Evolutionary conservation across 371 early-diverging fungal genomes (phyloP).

Genomic region (Coemansia sp.): DNA sequence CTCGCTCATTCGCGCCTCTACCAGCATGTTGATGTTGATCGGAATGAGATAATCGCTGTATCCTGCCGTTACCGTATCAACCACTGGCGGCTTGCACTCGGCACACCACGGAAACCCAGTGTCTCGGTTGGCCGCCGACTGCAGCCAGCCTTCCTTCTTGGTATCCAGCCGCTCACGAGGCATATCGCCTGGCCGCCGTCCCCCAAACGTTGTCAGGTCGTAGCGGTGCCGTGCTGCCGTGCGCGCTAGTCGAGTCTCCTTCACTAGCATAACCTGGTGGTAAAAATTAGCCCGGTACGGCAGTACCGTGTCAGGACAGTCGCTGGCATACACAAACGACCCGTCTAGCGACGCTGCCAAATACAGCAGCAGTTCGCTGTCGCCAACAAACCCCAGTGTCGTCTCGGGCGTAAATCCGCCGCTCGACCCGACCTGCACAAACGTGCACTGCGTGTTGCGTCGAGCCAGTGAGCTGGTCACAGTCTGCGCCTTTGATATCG

Average conservation of each 20-base stretch:
- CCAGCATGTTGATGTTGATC: conserved; percentile 63
- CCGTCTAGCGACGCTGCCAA: conserved; percentile 78
- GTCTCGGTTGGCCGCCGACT: conserved; percentile 21
- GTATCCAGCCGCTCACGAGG: conserved; percentile 56
- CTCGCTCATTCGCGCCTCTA: conserved; percentile 75
- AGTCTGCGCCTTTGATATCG: conserved; percentile 56
- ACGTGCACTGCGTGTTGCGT: conserved; percentile 67
- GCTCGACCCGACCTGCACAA: conserved; percentile 81
- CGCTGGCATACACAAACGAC: conserved; percentile 71
- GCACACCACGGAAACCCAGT: conserved; percentile 88
- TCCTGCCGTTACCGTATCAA: conserved; percentile 70
- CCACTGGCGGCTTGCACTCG: conserved; percentile 67
- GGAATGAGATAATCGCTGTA: conserved; percentile 75
- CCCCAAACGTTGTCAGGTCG: conserved; percentile 49
- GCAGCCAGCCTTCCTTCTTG: conserved; percentile 38
- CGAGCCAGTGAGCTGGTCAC: conserved; percentile 57
- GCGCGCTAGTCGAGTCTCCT: conserved; percentile 60
- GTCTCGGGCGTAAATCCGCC: conserved; percentile 72
- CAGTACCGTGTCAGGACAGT: conserved; percentile 55
- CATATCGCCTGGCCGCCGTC: conserved; percentile 58
- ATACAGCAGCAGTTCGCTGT: conserved; percentile 81
- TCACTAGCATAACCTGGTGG: conserved; percentile 70
- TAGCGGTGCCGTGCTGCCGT: conserved; percentile 33
- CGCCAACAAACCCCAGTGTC: conserved; percentile 85
- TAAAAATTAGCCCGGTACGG: conserved; percentile 68